Percentiles rank a stretch among this genome's conserved stretches.
phyloP scores from a whole-genome alignment of 2,329 filamentous ascomycete genomes.

The Talaromyces funiculosus region DNA sequence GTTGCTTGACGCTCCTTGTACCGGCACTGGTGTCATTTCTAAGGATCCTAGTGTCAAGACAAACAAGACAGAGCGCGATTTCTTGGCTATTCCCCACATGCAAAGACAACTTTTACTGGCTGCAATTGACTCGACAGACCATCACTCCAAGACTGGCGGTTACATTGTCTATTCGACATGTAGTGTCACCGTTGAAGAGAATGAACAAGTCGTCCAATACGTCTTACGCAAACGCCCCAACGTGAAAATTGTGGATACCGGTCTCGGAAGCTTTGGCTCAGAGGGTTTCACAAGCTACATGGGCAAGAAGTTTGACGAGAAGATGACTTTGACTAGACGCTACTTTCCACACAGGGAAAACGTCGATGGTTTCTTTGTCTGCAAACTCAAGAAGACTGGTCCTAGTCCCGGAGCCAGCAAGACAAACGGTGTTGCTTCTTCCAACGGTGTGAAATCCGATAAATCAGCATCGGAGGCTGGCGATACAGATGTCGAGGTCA shows the following conservation, averaged over 20 bases:
- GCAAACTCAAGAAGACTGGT: slow-evolving; percentile 90
- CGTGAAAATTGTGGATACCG: slow-evolving; percentile 86
- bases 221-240: slow-evolving; percentile 87
- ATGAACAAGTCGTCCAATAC: slow-evolving; percentile 91
- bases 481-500: slow-evolving; percentile 38
- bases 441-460: slow-evolving; percentile 19
- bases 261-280: slow-evolving; percentile 74
- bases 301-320: slow-evolving; percentile 85
- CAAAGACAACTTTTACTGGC: slow-evolving; percentile 91
- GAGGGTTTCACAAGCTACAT: slow-evolving; percentile 88
- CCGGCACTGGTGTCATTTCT: slow-evolving; percentile 92
- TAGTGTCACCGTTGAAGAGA: slow-evolving; percentile 88
- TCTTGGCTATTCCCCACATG: slow-evolving; percentile 84
- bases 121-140: slow-evolving; percentile 92
- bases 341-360: slow-evolving; percentile 92
- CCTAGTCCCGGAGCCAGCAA: slow-evolving; percentile 54
- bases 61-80: slow-evolving; percentile 94
- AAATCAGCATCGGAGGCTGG: slow-evolving; percentile 17
- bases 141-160: slow-evolving; percentile 84
- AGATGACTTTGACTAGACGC: slow-evolving; percentile 72
- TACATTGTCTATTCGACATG: slow-evolving; percentile 97
- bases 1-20: slow-evolving; percentile 89
- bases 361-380: slow-evolving; percentile 97
- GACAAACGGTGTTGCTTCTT: slow-evolving; percentile 10
- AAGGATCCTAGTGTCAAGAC: slow-evolving; percentile 98